Conservation (phyloP, 192 early-diverging fungal genomes). For the Gryganskiella cystojenkinii region DNA sequence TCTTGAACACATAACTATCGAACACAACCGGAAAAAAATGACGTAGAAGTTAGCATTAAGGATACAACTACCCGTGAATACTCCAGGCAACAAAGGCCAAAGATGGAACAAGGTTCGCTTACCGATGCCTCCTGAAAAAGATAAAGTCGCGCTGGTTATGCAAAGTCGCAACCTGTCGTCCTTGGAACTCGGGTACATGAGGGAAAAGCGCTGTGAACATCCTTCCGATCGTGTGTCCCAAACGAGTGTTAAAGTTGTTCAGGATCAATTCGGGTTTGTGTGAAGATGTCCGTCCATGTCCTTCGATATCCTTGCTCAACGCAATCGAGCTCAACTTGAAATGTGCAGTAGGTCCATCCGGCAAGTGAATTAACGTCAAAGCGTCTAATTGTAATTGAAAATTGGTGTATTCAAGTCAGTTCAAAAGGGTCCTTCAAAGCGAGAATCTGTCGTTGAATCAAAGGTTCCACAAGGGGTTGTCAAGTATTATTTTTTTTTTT, state of each 20-base stretch:
- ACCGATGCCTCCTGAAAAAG: slow-evolving; percentile 96
- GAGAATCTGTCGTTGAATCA: no score
- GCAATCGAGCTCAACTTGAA: slow-evolving; percentile 91
- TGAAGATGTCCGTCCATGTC: slow-evolving; percentile 80
- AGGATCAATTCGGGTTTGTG: slow-evolving; percentile 97
- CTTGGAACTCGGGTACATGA: slow-evolving; percentile 96
- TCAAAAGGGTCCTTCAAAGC: slow-evolving; percentile 1
- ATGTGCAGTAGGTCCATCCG: slow-evolving; percentile 96
- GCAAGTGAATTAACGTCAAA: slow-evolving; percentile 93
- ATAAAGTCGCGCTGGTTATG: slow-evolving; percentile 99
- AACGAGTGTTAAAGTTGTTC: slow-evolving; percentile 96
- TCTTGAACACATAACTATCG: slow-evolving; percentile 86
- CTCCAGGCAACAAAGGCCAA: no score
- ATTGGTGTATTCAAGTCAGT: no score
- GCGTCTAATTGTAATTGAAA: slow-evolving; percentile 74
- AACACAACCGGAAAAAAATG: background rate
- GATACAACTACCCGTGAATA: background rate
- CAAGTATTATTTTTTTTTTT: no score
- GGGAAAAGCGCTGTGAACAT: slow-evolving; percentile 97
- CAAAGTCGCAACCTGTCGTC: slow-evolving; percentile 93
- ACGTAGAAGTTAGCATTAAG: background rate
- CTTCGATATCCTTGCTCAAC: slow-evolving; percentile 83
- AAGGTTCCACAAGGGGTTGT: no score
- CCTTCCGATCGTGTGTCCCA: slow-evolving; percentile 96
- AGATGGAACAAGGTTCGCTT: slow-evolving; percentile 2